Conservation (phyloP, 345 rosid genomes). For the Eucalyptus sp. region DNA sequence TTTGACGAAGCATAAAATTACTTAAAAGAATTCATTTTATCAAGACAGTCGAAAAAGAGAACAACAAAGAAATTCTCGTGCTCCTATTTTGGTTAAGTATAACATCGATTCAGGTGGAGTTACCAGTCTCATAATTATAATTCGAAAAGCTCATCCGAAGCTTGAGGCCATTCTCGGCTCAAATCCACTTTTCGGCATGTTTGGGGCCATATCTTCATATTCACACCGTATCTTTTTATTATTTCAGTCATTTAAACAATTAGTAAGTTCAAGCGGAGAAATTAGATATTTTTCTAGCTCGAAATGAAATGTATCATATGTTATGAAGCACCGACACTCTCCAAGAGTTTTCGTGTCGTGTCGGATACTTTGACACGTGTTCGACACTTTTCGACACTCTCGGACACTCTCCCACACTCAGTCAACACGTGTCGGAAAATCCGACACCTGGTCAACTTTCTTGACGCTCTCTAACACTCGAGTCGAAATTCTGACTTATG, state of each 20-base stretch:
- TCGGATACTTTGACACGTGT: accelerated
- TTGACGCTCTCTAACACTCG: accelerated
- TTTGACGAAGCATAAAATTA: no score
- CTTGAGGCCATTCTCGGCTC: background rate
- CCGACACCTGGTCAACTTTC: accelerated
- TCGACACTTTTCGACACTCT: accelerated
- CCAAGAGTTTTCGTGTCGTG: accelerated
- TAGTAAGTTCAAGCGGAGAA: background rate
- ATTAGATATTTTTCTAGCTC: background rate
- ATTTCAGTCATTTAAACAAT: background rate
- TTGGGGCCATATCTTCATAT: no score
- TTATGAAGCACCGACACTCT: no score
- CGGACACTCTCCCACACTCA: accelerated
- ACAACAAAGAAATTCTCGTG: no score
- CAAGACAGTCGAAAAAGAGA: no score
- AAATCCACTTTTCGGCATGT: background rate
- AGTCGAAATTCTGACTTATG: accelerated
- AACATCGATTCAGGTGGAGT: no score
- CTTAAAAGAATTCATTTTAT: no score
- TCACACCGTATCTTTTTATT: background rate
- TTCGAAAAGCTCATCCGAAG: accelerated
- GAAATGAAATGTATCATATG: background rate
- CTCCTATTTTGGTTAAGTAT: no score
- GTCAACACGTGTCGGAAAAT: accelerated
- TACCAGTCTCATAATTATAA: no score